Base-by-base conservation (phyloP, 805 yeast species). In the Komagataella populi region DNA sequence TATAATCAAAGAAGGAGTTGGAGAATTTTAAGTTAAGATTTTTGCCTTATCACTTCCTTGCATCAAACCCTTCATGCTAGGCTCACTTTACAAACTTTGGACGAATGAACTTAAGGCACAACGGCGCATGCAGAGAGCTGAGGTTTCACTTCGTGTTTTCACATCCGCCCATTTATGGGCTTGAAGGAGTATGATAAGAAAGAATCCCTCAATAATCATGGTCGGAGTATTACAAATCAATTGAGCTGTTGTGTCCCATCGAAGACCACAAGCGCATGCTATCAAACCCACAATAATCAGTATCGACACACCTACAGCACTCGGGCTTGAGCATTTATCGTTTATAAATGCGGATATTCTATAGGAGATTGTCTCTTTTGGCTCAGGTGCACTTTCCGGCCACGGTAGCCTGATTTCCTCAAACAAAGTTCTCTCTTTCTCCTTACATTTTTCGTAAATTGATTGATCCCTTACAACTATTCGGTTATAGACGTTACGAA, bases 401-500 rank as follows among this genome's bases (percentile, higher is more conserved):
- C 39, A 30, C 8, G 39, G 39, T 30, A 30, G 39, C 10, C 39
- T n/a, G 39, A 30, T 14, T 8, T 30, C 39, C 39, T 30, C 39
- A 10, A 30, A 30, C 1, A 30, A 30, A 5, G n/a, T 30, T 30
- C 39, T 30, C n/a, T 30, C 39, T 6, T 30, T 30, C 39, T 30
- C 39, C 10, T 14, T 30, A 30, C 39, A 10, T 30, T 8, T 30
- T 30, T 30, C 39, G 14, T 30, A 30, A 14, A 30, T 30, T 30
- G n/a, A 6, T 30, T 30, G 39, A 30, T 30, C 39, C 14, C 39
- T 30, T 10, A 8, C 14, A 30, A 30, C 39, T 14, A 30, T 30
- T 30, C 39, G 39, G 39, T 30, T 30, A 10, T 30, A 30, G 16
- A 65, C 68, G 50, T 70, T 65, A 57, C 76, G 61, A 44, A 71